phyloP scores from a whole-genome alignment of 1,284 basidiomycete species.

The Anthracocystis setariae region DNA sequence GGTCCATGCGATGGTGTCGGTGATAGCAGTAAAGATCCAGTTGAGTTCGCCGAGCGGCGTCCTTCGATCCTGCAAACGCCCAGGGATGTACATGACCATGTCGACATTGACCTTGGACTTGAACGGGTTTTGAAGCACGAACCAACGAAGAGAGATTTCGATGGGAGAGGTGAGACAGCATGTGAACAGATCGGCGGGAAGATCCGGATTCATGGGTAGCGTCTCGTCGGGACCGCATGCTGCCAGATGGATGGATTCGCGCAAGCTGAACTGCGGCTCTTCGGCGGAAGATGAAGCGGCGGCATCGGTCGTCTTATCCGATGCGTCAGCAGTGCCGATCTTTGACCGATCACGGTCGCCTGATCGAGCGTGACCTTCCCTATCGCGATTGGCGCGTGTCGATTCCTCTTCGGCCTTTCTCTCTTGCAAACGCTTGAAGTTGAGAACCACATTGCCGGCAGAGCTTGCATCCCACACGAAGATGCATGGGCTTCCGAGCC shows the following conservation, averaged over 20 bases:
- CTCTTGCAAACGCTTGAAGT: constrained; percentile 88
- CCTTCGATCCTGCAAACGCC: constrained; percentile 92
- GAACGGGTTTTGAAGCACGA: constrained; percentile 86
- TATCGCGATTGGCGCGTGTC: constrained; percentile 65
- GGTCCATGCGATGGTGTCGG: constrained; percentile 99
- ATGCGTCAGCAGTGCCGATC: constrained; percentile 8
- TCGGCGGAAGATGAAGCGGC: constrained; percentile 23
- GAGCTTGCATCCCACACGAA: constrained; percentile 99
- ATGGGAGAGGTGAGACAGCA: constrained; percentile 97
- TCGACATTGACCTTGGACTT: constrained; percentile 74
- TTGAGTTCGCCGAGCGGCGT: constrained; percentile 97
- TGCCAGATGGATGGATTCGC: constrained; percentile 92
- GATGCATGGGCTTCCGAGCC: constrained; percentile 86
- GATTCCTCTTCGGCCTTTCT: constrained; percentile 81
- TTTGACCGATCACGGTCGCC: constrained; percentile 26
- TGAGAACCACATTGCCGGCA: constrained; percentile 89
- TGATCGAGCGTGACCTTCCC: constrained; percentile 49
- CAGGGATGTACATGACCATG: constrained; percentile 94
- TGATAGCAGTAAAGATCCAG: constrained; percentile 99
- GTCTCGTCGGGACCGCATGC: constrained; percentile 92
- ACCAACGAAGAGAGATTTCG: constrained; percentile 94
- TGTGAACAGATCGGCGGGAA: constrained; percentile 96
- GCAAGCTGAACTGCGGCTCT: constrained; percentile 74
- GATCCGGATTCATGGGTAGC: constrained; percentile 92
- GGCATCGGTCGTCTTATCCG: constrained; percentile 22